Percentiles rank a stretch among this genome's conserved stretches.
phyloP scores from a whole-genome alignment of 768 basidiomycete genomes.

The Collybia sordida region DNA sequence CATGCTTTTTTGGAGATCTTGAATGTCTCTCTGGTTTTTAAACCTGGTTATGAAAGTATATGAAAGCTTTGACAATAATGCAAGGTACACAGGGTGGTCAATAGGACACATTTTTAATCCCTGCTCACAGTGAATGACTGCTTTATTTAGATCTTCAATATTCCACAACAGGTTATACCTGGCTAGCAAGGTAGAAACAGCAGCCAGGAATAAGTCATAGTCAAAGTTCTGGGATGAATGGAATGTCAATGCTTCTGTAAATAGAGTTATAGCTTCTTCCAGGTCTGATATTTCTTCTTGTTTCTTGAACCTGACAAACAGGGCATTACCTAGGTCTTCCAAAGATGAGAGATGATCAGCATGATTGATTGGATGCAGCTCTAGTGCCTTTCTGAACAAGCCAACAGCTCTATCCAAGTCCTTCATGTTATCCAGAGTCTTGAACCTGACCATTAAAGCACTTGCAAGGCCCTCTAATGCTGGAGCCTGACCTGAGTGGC shows the following conservation, averaged over 20 bases:
- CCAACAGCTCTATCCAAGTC: constrained; percentile 26
- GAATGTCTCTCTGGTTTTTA: constrained; percentile 21
- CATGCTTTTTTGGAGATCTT: constrained; percentile 24
- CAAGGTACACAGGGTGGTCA: background rate
- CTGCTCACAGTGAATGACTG: constrained; percentile 11
- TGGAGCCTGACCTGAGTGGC: constrained; percentile 14
- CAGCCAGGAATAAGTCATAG: constrained; percentile 7
- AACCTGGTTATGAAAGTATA: constrained; percentile 17
- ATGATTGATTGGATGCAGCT: constrained; percentile 2
- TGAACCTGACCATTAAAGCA: constrained; percentile 25
- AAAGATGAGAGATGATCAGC: background rate
- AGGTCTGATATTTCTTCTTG: constrained; percentile 1
- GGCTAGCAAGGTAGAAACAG: constrained; percentile 6
- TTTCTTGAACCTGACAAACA: constrained; percentile 3
- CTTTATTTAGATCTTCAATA: constrained; percentile 15
- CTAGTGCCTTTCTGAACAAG: constrained; percentile 5
- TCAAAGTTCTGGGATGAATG: constrained; percentile 6
- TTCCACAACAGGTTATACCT: constrained; percentile 19
- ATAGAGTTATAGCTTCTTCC: constrained; percentile 13
- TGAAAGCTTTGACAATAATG: constrained; percentile 13
- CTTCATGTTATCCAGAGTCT: constrained; percentile 12
- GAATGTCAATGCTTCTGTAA: constrained; percentile 5
- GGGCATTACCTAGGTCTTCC: background rate
- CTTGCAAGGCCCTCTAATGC: constrained; percentile 24
- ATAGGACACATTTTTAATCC: constrained; percentile 11